phyloP scores from a whole-genome alignment of 108 stramenopile species.

The Cyclotella kingstonii region DNA sequence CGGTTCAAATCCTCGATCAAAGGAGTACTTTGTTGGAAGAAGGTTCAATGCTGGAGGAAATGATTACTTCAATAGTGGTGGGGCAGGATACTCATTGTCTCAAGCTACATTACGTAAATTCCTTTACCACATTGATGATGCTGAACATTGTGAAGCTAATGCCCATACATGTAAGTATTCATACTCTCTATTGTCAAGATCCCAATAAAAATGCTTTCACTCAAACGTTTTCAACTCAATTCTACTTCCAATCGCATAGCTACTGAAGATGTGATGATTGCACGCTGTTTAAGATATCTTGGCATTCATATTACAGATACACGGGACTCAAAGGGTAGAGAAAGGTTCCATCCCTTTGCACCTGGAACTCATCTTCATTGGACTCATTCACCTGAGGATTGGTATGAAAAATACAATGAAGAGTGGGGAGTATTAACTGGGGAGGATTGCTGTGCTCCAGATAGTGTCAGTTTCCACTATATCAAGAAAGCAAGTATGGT shows the following conservation, averaged over 20 bases:
- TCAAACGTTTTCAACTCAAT: neutral
- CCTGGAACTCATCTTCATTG: slow-evolving; percentile 64
- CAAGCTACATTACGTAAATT: slow-evolving; percentile 45
- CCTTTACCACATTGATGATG: slow-evolving; percentile 39
- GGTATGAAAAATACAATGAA: slow-evolving; percentile 68
- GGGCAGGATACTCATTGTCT: slow-evolving; percentile 67
- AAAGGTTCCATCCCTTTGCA: slow-evolving; percentile 79
- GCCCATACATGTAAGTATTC: slow-evolving; percentile 20
- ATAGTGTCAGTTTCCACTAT: slow-evolving; percentile 90
- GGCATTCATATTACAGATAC: slow-evolving; percentile 61
- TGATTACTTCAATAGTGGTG: slow-evolving; percentile 79
- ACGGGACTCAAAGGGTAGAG: slow-evolving; percentile 59
- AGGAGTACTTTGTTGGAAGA: slow-evolving; percentile 74
- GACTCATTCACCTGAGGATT: slow-evolving; percentile 45
- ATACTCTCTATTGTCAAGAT: neutral
- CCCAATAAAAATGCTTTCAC: neutral
- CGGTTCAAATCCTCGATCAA: slow-evolving; percentile 35
- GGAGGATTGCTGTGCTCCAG: slow-evolving; percentile 81
- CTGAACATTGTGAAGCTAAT: slow-evolving; percentile 47
- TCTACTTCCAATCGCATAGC: neutral
- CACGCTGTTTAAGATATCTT: slow-evolving; percentile 39
- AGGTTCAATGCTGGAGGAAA: slow-evolving; percentile 49
- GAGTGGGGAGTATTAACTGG: slow-evolving; percentile 70
- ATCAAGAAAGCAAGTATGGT: slow-evolving; percentile 80
- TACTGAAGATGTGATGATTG: slow-evolving; percentile 70